These are phyloP conservation scores for Pythium biforme DNA, from an alignment of 352 stramenopile species.

Conservation along the genomic window DNA sequence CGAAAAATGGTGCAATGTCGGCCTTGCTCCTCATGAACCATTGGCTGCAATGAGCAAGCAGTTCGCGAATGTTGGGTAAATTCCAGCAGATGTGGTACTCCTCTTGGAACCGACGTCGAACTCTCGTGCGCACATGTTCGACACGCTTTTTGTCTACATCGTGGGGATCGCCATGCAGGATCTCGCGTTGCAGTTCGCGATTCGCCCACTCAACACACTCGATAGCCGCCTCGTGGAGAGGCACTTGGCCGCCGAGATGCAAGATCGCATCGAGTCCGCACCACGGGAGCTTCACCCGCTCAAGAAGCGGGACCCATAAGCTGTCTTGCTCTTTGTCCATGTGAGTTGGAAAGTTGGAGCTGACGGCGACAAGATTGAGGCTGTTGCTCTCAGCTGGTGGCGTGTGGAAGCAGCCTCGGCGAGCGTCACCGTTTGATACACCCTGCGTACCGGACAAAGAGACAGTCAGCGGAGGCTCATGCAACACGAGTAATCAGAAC, in stretches of 20 bases:
- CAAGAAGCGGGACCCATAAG: conserved; percentile 51
- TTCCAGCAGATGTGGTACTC: conserved; percentile 70
- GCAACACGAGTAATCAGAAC: neutral
- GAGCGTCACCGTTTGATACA: conserved; percentile 47
- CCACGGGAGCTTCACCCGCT: conserved; percentile 55
- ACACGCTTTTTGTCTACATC: conserved; percentile 14
- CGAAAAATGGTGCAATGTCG: conserved; percentile 61
- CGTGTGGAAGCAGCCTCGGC: conserved; percentile 66
- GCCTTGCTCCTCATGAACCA: conserved; percentile 60
- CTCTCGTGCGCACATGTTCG: conserved; percentile 27
- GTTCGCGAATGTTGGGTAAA: conserved; percentile 56
- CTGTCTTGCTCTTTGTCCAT: conserved; percentile 55
- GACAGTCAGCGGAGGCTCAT: neutral
- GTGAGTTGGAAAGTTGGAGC: conserved; percentile 66
- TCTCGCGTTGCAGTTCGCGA: conserved; percentile 31
- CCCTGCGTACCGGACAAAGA: conserved; percentile 28
- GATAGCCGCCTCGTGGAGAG: conserved; percentile 62
- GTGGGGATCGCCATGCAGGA: neutral
- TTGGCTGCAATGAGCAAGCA: conserved; percentile 60
- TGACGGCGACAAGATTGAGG: conserved; percentile 62
- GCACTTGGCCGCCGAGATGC: conserved; percentile 72
- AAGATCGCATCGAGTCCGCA: conserved; percentile 69
- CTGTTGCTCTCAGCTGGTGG: conserved; percentile 22
- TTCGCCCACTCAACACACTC: conserved; percentile 62
- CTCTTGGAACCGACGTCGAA: conserved; percentile 68